Base-by-base conservation (phyloP, 139 green algal genomes). In the Coelastrella sp. region DNA sequence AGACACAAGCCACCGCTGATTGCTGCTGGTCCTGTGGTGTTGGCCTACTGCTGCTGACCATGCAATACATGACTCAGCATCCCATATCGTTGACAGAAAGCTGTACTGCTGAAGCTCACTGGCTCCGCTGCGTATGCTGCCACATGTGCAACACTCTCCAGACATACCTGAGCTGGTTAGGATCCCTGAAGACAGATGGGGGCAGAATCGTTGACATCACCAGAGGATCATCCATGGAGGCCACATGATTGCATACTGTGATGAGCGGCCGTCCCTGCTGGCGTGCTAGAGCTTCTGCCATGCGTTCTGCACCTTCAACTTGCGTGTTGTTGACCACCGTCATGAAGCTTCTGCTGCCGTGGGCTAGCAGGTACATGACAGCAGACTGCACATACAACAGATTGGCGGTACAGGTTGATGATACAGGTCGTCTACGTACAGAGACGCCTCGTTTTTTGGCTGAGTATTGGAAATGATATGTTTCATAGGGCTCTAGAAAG, bases 231-330 rank as follows among this genome's bases (percentile, higher is more conserved):
- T 99, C 97, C 73, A 99, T 95, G 2, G 95, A 91, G 0, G 95
- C 95, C 78, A 98, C 96, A 80, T 99, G 97, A 90, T 99, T 99
- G 92, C 92, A 95, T 17, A 98, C 96, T 0, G 97, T 98, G 83
- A 98, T 95, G 5, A 98, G 92, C 3, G 92, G 92, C 79, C 95
- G 94, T 6, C 93, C 94, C 4, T 79, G 20, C 5, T 92, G 82
- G 11, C 95, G 87, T 0, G 82, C 13, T 87, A 98, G 83, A 8
- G 95, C 96, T 13, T 80, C 77, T 3, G 85, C 22, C 82, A 98
- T 89, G 23, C 85, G 58, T 11, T 97, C 93, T 4, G 16, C 20
- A 0, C 95, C 92, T 17, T 91, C 20, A 14, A 96, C 91, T 3
- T 83, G 56, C 0, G 89, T 93, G 58, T 61, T 86, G 91, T 95